These are phyloP conservation scores for Scutellaria minor DNA, from an alignment of 257 asterid genomes.

Conservation along the genomic window DNA sequence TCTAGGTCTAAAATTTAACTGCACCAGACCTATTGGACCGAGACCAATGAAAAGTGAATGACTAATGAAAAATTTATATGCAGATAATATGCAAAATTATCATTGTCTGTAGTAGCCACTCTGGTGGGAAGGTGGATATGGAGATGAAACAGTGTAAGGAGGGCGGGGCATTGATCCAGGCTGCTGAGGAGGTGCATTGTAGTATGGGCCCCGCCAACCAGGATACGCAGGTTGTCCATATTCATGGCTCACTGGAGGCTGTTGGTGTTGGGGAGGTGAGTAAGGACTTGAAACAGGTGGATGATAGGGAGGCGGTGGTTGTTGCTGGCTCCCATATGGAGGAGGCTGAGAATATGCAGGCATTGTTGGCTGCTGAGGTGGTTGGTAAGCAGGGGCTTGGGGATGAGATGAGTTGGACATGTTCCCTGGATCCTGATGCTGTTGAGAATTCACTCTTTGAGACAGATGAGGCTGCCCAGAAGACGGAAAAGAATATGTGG, in stretches of 20 bases:
- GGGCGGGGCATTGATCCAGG: slow-evolving; percentile 81
- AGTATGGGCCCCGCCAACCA: slow-evolving; percentile 92
- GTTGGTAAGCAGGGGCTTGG: slow-evolving; percentile 65
- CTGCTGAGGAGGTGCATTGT: slow-evolving; percentile 78
- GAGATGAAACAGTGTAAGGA: slow-evolving; percentile 72
- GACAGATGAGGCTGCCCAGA: slow-evolving; percentile 56
- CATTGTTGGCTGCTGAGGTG: slow-evolving; percentile 62
- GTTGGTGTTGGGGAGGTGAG: slow-evolving; percentile 68
- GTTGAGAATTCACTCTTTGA: slow-evolving; percentile 65
- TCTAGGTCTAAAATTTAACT: slow-evolving; percentile 13
- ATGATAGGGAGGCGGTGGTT: slow-evolving; percentile 71
- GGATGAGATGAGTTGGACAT: slow-evolving; percentile 50
- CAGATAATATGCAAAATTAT: slow-evolving; percentile 29
- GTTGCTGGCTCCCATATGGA: slow-evolving; percentile 66
- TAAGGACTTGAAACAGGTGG: slow-evolving; percentile 58
- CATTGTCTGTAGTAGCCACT: slow-evolving; percentile 78
- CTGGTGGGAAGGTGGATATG: slow-evolving; percentile 80
- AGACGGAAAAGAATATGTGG: slow-evolving; percentile 60
- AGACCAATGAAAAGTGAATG: neutral
- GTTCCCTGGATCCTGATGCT: slow-evolving; percentile 49
- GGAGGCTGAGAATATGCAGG: slow-evolving; percentile 64
- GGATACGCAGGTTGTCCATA: slow-evolving; percentile 93
- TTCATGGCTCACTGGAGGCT: slow-evolving; percentile 58
- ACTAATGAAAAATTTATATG: slow-evolving; percentile 9
- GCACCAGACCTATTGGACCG: slow-evolving; percentile 17